phyloP scores from a whole-genome alignment of 345 rosid genomes.

The Camelina laxa region DNA sequence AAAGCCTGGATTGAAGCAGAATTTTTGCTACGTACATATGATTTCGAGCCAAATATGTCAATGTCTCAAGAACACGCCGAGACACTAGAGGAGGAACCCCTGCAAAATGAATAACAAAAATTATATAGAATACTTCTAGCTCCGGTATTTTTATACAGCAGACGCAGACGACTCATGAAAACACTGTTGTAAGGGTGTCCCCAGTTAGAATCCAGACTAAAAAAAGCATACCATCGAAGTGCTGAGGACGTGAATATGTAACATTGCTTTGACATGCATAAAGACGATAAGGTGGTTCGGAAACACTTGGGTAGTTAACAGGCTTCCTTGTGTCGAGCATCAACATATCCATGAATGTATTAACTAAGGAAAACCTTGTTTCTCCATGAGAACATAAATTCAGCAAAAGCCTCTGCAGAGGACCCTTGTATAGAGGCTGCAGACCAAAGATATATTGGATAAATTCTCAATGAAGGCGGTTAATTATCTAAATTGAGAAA shows the following conservation, averaged over 20 bases:
- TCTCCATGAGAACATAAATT: constrained; percentile 90
- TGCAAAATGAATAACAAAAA: constrained; percentile 35
- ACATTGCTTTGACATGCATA: constrained; percentile 93
- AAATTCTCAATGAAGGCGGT: constrained; percentile 16
- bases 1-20: constrained; percentile 69
- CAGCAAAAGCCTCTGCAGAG: constrained; percentile 88
- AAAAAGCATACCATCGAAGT: constrained; percentile 70
- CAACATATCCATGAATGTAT: constrained; percentile 86
- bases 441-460: constrained; percentile 29
- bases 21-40: constrained; percentile 84
- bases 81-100: constrained; percentile 95
- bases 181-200: not conserved
- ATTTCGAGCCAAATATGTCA: constrained; percentile 84
- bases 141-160: not conserved
- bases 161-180: not conserved
- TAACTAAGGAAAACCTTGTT: constrained; percentile 76
- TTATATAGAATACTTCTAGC: constrained; percentile 6
- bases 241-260: constrained; percentile 90
- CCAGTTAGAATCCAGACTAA: constrained; percentile 4
- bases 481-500: not conserved
- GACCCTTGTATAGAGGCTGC: constrained; percentile 94
- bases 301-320: constrained; percentile 47
- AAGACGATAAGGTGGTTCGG: constrained; percentile 77
- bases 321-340: constrained; percentile 75
- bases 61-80: constrained; percentile 85